Percentiles rank a stretch among this genome's conserved stretches.
Conservation (phyloP, 805 yeast species). For the Starmerella bacillaris region DNA sequence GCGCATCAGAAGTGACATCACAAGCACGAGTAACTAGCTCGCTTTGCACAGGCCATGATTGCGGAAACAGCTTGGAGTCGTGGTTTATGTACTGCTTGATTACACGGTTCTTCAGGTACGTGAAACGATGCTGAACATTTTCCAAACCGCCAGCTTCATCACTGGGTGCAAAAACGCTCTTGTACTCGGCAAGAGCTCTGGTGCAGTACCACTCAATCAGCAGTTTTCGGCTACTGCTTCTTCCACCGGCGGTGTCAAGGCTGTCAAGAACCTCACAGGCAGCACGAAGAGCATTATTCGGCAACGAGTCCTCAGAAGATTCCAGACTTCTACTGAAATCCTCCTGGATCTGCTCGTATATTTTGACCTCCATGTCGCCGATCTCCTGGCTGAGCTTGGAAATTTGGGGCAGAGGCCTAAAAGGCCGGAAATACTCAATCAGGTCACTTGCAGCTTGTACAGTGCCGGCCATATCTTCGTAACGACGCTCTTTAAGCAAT, state of each 20-base stretch:
- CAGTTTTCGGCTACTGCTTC: slow-evolving; percentile 37
- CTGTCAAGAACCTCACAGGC: slow-evolving; percentile 60
- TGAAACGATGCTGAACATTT: slow-evolving; percentile 61
- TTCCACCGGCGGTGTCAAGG: slow-evolving; percentile 24
- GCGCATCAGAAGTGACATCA: slow-evolving; percentile 48
- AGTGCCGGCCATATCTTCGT: slow-evolving; percentile 38
- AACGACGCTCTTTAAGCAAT: slow-evolving; percentile 30
- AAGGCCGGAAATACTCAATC: slow-evolving; percentile 54
- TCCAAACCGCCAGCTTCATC: slow-evolving; percentile 95
- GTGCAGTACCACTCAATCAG: slow-evolving; percentile 58
- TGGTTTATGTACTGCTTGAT: slow-evolving; percentile 35
- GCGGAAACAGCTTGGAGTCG: slow-evolving; percentile 42
- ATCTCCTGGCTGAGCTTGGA: slow-evolving; percentile 46
- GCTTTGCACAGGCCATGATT: slow-evolving; percentile 50
- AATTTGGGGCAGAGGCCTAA: slow-evolving; percentile 67
- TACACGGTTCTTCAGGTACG: slow-evolving; percentile 53
- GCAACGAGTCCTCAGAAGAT: background rate
- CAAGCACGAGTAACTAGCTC: slow-evolving; percentile 48
- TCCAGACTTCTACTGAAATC: slow-evolving; percentile 36
- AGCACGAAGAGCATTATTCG: slow-evolving; percentile 17
- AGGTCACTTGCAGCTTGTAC: slow-evolving; percentile 59
- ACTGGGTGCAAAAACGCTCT: slow-evolving; percentile 49
- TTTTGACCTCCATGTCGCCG: slow-evolving; percentile 37
- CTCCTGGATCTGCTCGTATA: slow-evolving; percentile 50
- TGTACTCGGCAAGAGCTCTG: slow-evolving; percentile 52